These are phyloP conservation scores for Taphrina flavorubra DNA, from an alignment of 1,139 yeast genomes.

Conservation along the genomic window DNA sequence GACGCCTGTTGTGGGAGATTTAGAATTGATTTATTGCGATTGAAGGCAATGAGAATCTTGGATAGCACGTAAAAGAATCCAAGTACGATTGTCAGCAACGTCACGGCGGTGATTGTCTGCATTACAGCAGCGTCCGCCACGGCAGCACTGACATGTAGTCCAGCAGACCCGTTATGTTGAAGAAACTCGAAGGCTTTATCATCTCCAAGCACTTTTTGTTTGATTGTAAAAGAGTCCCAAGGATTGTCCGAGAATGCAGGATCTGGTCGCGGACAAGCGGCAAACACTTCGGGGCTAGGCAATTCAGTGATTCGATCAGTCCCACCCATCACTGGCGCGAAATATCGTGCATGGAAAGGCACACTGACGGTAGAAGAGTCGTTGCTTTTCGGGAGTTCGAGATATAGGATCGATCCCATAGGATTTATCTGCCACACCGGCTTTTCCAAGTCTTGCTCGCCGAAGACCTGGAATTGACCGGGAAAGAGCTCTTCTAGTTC, in stretches of 20 bases:
- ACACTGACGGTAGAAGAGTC: slow-evolving; percentile 1
- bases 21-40: background rate
- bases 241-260: slow-evolving; percentile 33
- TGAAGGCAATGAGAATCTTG: background rate
- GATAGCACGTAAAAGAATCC: slow-evolving; percentile 20
- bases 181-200: slow-evolving; percentile 9
- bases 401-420: slow-evolving; percentile 38
- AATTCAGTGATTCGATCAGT: background rate
- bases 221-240: slow-evolving; percentile 23
- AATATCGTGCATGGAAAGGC: slow-evolving; percentile 28
- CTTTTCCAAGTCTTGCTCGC: slow-evolving; percentile 40
- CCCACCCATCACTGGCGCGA: slow-evolving; percentile 9
- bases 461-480: slow-evolving; percentile 7
- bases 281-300: slow-evolving; percentile 14
- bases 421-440: slow-evolving; percentile 31
- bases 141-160: background rate
- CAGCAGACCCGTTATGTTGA: background rate
- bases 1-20: background rate
- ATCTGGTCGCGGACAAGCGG: slow-evolving; percentile 20
- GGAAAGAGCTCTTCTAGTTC: slow-evolving; percentile 17
- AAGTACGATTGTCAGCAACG: slow-evolving; percentile 8
- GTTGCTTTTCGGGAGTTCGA: background rate
- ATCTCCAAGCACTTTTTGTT: slow-evolving; percentile 16
- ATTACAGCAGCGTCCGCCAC: background rate
- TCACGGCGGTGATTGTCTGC: background rate